phyloP scores from a whole-genome alignment of 169 alveolate genomes.

The Plasmodium knowlesi region DNA sequence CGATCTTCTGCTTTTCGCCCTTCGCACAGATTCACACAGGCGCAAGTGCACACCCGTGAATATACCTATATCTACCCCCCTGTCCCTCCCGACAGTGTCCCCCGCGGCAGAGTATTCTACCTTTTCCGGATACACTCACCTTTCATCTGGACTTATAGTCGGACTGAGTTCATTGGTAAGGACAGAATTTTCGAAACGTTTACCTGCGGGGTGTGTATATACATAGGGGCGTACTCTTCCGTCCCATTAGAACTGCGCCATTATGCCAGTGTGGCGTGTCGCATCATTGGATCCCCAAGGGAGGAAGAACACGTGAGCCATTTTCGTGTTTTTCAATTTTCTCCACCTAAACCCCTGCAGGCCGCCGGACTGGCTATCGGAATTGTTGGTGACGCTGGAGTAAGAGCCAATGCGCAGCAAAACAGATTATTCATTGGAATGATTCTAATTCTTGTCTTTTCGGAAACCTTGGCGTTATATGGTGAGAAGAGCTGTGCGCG shows the following conservation, averaged over 20 bases:
- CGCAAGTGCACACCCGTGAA: background rate
- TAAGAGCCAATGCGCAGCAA: constrained; percentile 99
- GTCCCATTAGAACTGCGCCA: background rate
- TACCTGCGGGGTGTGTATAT: background rate
- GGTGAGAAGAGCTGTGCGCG: constrained; percentile 83
- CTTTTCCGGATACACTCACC: constrained; percentile 95
- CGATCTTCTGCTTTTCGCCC: background rate
- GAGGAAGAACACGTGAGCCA: background rate
- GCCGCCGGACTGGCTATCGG: constrained; percentile 99
- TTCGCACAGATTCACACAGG: background rate
- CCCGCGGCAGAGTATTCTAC: constrained; percentile 87
- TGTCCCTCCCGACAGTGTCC: background rate
- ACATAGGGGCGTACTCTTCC: background rate
- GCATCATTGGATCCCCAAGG: background rate
- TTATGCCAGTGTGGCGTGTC: background rate
- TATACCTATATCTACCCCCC: background rate
- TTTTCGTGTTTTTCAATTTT: constrained; percentile 14
- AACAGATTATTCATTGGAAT: constrained; percentile 98
- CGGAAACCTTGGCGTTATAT: constrained; percentile 98
- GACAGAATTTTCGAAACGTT: background rate
- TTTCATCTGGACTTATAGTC: constrained; percentile 96
- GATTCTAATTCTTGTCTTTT: constrained; percentile 98
- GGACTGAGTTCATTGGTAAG: constrained; percentile 92
- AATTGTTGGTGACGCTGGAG: constrained; percentile 99
- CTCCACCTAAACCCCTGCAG: constrained; percentile 74